Conservation (phyloP, 2,329 filamentous ascomycete genomes). For the Cucurbitaria berberidis region DNA sequence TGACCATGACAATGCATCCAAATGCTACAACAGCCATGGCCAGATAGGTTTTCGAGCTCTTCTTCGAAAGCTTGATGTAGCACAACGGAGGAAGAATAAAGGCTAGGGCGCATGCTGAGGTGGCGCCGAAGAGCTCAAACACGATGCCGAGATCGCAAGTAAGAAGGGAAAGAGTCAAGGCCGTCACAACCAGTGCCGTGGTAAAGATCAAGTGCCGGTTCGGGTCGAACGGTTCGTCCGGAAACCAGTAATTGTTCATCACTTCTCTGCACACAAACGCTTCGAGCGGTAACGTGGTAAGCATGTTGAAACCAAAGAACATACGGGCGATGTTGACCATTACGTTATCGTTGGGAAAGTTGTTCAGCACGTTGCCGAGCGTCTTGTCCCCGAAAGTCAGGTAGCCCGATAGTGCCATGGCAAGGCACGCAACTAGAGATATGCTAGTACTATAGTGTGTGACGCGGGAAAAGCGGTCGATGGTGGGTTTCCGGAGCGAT, state of each 20-base stretch:
- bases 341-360: slow-evolving; percentile 87
- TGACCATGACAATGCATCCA: slow-evolving; percentile 79
- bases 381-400: slow-evolving; percentile 92
- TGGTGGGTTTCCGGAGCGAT: slow-evolving; percentile 88
- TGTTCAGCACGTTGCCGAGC: slow-evolving; percentile 95
- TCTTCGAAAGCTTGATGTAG: slow-evolving; percentile 90
- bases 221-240: slow-evolving; percentile 76
- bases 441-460: slow-evolving; percentile 93
- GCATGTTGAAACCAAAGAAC: slow-evolving; percentile 98
- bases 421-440: slow-evolving; percentile 88
- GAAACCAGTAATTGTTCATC: slow-evolving; percentile 85
- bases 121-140: slow-evolving; percentile 95
- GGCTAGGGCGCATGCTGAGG: slow-evolving; percentile 89
- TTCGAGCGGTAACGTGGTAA: slow-evolving; percentile 94
- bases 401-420: slow-evolving; percentile 88
- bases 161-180: slow-evolving; percentile 77
- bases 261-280: slow-evolving; percentile 97
- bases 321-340: slow-evolving; percentile 95
- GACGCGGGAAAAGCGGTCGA: slow-evolving; percentile 91
- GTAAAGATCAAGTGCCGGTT: slow-evolving; percentile 87
- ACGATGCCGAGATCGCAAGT: slow-evolving; percentile 94
- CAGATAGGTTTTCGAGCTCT: slow-evolving; percentile 75
- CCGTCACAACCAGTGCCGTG: slow-evolving; percentile 76
- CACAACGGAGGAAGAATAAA: slow-evolving; percentile 95
- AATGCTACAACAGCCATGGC: slow-evolving; percentile 76